Conservation (phyloP, 2,329 filamentous ascomycete genomes). For the Colletotrichum zoysiae region DNA sequence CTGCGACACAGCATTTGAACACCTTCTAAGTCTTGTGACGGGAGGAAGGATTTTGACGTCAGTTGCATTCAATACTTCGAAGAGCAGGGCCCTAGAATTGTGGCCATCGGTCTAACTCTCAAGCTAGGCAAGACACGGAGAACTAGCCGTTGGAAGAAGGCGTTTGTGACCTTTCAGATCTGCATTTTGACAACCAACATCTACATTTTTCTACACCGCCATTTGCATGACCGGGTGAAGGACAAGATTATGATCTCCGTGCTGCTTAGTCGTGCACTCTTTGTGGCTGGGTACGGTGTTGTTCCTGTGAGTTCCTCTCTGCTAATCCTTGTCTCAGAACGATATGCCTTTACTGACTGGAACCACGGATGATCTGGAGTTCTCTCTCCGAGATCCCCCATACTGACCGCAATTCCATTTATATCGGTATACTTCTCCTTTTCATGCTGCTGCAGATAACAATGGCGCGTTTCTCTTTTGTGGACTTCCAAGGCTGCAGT, state of each 20-base stretch:
- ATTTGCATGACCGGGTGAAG: constrained; percentile 27
- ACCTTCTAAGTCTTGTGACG: constrained; percentile 1
- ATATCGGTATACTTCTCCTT: constrained; percentile 34
- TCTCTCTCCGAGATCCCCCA: constrained; percentile 35
- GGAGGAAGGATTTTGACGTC: neutral
- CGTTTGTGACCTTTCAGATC: constrained; percentile 26
- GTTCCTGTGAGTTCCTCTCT: constrained; percentile 14
- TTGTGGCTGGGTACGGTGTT: constrained; percentile 34
- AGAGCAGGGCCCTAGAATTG: neutral
- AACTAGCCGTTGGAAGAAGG: constrained; percentile 31
- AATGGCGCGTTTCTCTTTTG: constrained; percentile 52
- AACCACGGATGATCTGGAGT: constrained; percentile 32
- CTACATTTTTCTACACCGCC: constrained; percentile 31
- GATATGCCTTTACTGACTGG: neutral
- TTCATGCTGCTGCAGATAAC: constrained; percentile 34
- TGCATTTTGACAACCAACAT: constrained; percentile 18
- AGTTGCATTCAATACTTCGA: constrained; percentile 21
- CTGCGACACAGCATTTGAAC: constrained; percentile 28
- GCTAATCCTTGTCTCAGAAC: no score
- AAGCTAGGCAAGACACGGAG: neutral
- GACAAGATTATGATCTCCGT: constrained; percentile 26
- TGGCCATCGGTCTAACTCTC: neutral
- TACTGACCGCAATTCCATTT: constrained; percentile 36
- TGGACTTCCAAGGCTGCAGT: constrained; percentile 55
- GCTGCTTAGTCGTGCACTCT: constrained; percentile 28